Base-by-base conservation (phyloP, 2,329 filamentous ascomycete genomes). In the Pseudonectria foliicola region DNA sequence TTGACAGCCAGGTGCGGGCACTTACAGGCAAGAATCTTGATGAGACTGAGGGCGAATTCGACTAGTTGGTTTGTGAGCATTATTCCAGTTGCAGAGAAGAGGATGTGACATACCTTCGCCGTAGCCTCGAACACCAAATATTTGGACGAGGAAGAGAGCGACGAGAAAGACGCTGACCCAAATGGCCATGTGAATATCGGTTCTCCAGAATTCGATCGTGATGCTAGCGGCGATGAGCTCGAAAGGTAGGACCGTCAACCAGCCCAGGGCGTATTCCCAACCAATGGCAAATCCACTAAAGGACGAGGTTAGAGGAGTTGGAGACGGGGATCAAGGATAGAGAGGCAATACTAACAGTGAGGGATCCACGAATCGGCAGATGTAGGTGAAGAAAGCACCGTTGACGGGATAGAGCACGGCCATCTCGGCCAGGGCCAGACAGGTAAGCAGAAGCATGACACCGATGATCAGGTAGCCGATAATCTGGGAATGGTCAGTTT, bases 241-340 rank as follows among this genome's bases (percentile, higher is more conserved):
- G 27, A 94, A 70, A 0, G 88, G 88, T 16, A 95, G 63, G 1
- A 89, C 79, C 16, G 87, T 73, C 3, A 94, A 72, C 89, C 89
- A 95, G 61, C 92, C 83, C 41, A 95, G 60, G 6, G 85, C 85
- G 57, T 95, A 93, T 71, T 93, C 93, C 86, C 87, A 94, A 13
- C 87, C 88, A 84, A 94, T 93, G 31, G 87, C 85, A 56, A 94
- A 94, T 0, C 88, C 88, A 21, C 18, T 21, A 21, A 8, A 21
- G 18, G 8, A 6, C 5, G 18, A 21, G 5, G 18, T 21, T 21
- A 21, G 18, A 21, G 8, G 18, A 5, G 18, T 21, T 8, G 5
- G 8, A 8, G 8, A 8, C 18, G 18, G 5, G 18, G 8, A 8
- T 21, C 18, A n/a, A n/a, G 18, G 18, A 21, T 5, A 21, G 18